Evolutionary conservation across 2,329 filamentous ascomycete genomes (phyloP).

Genomic region (Ceratocystis variospora): DNA sequence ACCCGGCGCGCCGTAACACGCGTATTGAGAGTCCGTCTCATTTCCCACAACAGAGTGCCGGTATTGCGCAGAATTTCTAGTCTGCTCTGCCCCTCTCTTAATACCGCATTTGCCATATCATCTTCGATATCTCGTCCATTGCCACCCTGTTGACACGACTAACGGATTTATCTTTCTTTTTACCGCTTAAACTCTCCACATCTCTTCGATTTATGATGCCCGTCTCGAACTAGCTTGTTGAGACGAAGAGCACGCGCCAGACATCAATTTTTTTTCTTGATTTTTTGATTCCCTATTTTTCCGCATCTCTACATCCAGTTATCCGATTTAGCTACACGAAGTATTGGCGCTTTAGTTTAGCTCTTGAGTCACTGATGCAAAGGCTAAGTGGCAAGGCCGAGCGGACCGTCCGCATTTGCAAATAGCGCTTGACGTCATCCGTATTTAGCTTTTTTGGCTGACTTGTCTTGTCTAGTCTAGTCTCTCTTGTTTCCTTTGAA

Average conservation of each 20-base stretch:
- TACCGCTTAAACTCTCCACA: not conserved
- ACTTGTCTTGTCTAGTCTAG: not conserved
- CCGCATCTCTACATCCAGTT: not conserved
- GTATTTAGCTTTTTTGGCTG: not conserved
- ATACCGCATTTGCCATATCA: conserved; percentile 6
- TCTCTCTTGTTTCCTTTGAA: conserved; percentile 4
- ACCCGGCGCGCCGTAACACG: conserved; percentile 81
- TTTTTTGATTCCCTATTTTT: no score
- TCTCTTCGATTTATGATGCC: conserved; percentile 7
- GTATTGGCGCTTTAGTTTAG: not conserved
- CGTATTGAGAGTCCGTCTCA: conserved; percentile 84
- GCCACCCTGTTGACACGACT: conserved; percentile 3
- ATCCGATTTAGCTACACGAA: not conserved
- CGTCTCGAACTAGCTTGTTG: not conserved
- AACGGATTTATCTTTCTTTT: conserved; percentile 6
- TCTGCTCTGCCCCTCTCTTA: not conserved
- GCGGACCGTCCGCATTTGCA: not conserved
- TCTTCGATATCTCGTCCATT: not conserved
- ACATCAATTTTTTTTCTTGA: not conserved
- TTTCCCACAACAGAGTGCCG: conserved; percentile 82
- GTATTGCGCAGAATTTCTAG: conserved; percentile 95
- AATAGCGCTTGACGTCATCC: not conserved
- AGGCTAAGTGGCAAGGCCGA: not conserved
- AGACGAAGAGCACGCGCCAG: no score
- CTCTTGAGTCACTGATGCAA: not conserved